phyloP scores from a whole-genome alignment of 2,329 filamentous ascomycete genomes.

The Periconia digitata region DNA sequence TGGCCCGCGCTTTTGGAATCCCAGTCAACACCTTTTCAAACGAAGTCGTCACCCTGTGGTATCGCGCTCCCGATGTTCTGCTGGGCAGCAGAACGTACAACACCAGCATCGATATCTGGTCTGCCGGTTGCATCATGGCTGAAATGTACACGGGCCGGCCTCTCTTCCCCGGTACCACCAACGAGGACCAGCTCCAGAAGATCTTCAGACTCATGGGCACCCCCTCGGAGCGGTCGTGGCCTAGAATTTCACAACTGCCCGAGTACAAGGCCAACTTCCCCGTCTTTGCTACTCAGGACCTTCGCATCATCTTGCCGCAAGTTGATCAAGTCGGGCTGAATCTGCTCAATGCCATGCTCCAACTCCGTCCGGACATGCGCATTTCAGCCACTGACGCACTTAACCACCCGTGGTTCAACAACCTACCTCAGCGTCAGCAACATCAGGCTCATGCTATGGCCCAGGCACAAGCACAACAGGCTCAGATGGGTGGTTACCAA shows the following conservation, averaged over 20 bases:
- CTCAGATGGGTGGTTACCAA: conserved; percentile 42
- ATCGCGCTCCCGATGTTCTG: conserved; percentile 92
- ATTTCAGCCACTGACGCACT: conserved; percentile 86
- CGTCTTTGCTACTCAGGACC: conserved; percentile 89
- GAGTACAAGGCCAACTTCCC: conserved; percentile 97
- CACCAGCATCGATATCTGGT: conserved; percentile 99
- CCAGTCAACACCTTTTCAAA: conserved; percentile 98
- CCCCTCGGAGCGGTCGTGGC: conserved; percentile 92
- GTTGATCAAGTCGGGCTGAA: conserved; percentile 88
- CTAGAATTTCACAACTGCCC: conserved; percentile 90
- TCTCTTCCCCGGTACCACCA: conserved; percentile 94
- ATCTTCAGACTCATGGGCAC: conserved; percentile 99
- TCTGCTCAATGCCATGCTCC: conserved; percentile 85
- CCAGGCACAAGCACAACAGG: conserved; percentile 37
- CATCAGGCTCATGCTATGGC: conserved; percentile 37
- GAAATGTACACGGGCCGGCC: conserved; percentile 98
- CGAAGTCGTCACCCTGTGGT: conserved; percentile 97
- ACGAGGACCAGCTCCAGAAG: conserved; percentile 94
- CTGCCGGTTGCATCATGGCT: conserved; percentile 98
- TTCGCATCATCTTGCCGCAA: conserved; percentile 82
- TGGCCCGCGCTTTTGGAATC: conserved; percentile 92
- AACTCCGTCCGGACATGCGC: conserved; percentile 86
- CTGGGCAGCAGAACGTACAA: conserved; percentile 95
- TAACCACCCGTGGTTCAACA: conserved; percentile 88
- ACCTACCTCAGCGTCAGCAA: conserved; percentile 59